A percentile compares a stretch with the other conserved stretches of the same genome.
These are phyloP conservation scores for Hydnomerulius pinastri DNA, from an alignment of 768 basidiomycete species.

Conservation along the genomic window DNA sequence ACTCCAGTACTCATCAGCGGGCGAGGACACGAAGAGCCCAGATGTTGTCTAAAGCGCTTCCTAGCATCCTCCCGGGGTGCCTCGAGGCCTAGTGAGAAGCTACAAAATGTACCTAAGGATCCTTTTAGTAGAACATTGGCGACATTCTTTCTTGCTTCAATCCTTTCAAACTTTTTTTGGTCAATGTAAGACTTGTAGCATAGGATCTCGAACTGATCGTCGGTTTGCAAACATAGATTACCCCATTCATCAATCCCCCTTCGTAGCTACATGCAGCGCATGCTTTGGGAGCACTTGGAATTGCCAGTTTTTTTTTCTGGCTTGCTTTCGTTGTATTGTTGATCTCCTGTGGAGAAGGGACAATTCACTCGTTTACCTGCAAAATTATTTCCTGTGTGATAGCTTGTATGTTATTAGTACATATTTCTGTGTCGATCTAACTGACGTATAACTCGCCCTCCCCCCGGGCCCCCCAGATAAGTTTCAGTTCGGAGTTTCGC, in stretches of 20 bases:
- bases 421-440: neutral
- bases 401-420: neutral
- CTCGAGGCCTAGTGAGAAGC: neutral
- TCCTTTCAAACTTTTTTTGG: neutral
- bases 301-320: no score
- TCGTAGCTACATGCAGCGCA: slow-evolving; percentile 1
- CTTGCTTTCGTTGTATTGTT: no score
- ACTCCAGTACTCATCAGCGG: slow-evolving; percentile 23
- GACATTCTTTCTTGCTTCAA: slow-evolving; percentile 5
- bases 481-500: no score
- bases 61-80: no score
- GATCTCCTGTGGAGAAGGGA: neutral
- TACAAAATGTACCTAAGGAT: slow-evolving; percentile 1
- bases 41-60: slow-evolving; percentile 23
- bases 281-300: neutral
- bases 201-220: slow-evolving; percentile 4
- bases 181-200: slow-evolving; percentile 8
- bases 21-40: slow-evolving; percentile 19
- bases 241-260: neutral
- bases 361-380: neutral
- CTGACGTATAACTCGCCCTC: no score
- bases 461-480: no score
- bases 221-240: neutral
- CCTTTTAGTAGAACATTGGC: slow-evolving; percentile 3
- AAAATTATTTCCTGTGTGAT: neutral